Conservation (phyloP, 768 basidiomycete genomes). For the Suillus cothurnatus region DNA sequence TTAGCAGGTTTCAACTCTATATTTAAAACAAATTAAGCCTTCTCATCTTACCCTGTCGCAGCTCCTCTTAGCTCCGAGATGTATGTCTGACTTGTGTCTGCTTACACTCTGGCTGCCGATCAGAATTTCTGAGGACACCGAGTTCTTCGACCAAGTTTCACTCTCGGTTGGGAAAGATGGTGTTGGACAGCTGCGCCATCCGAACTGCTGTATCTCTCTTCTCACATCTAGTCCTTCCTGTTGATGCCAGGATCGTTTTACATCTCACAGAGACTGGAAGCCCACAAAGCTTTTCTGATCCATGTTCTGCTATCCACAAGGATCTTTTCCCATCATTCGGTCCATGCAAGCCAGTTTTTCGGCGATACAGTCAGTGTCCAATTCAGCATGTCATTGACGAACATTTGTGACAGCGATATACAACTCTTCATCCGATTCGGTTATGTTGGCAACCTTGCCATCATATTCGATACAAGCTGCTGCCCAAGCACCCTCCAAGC, state of each 20-base stretch:
- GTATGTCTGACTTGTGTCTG: constrained; percentile 35
- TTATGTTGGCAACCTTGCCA: no score
- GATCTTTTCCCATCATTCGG: not conserved
- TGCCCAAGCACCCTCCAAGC: no score
- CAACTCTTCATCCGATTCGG: no score
- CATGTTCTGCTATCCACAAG: not conserved
- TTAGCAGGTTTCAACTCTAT: constrained; percentile 40
- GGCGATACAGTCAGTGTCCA: no score
- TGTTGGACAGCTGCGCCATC: not conserved
- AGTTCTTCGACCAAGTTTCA: not conserved
- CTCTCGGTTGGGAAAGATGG: not conserved
- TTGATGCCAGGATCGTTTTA: no score
- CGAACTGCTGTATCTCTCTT: not conserved
- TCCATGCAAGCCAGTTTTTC: no score
- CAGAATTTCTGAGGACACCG: not conserved
- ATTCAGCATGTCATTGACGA: not conserved
- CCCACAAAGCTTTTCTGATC: not conserved
- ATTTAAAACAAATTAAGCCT: constrained; percentile 31
- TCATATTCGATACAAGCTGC: no score
- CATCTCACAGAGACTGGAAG: not conserved
- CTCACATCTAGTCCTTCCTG: no score
- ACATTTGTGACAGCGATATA: no score
- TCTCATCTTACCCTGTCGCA: constrained; percentile 33
- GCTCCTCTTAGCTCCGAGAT: constrained; percentile 34
- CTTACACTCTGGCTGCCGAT: constrained; percentile 34